A percentile compares a stretch with the other conserved stretches of the same genome.
Evolutionary conservation across 2,329 filamentous ascomycete genomes (phyloP).

Genomic region (Nemania sp.): DNA sequence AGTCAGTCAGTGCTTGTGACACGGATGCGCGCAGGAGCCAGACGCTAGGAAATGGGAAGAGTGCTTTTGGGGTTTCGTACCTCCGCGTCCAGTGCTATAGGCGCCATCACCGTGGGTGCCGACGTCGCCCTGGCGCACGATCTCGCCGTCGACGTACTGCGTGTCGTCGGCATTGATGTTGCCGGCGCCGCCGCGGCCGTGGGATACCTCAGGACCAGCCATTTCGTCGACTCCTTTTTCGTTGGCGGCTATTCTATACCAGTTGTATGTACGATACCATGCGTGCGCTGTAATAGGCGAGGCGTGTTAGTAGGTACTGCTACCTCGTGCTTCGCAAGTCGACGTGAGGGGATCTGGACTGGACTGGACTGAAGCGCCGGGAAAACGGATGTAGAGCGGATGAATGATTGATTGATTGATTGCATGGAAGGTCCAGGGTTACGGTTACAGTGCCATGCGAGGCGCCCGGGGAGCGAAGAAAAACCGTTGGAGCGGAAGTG

Average conservation of each 20-base stretch:
- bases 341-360: too few relatives aligned
- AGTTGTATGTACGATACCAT: too few relatives aligned
- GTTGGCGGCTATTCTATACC: neutral
- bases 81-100: constrained; percentile 62
- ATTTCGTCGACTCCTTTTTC: constrained; percentile 30
- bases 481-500: neutral
- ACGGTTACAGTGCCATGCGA: constrained; percentile 7
- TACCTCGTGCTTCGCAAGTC: too few relatives aligned
- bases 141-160: constrained; percentile 63
- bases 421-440: neutral
- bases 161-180: constrained; percentile 63
- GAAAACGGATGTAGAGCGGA: too few relatives aligned
- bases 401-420: too few relatives aligned
- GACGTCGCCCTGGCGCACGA: constrained; percentile 57
- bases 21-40: too few relatives aligned
- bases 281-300: too few relatives aligned
- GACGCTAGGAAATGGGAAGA: neutral
- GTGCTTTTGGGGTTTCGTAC: constrained; percentile 43
- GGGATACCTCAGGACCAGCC: constrained; percentile 54
- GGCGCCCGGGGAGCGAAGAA: neutral
- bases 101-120: constrained; percentile 62
- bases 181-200: constrained; percentile 64
- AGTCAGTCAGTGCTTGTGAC: neutral
- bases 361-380: too few relatives aligned
- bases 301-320: too few relatives aligned